Percentiles rank a stretch among this genome's conserved stretches.
Conservation (phyloP, 2,329 filamentous ascomycete species). For the Penicillium sp. region DNA sequence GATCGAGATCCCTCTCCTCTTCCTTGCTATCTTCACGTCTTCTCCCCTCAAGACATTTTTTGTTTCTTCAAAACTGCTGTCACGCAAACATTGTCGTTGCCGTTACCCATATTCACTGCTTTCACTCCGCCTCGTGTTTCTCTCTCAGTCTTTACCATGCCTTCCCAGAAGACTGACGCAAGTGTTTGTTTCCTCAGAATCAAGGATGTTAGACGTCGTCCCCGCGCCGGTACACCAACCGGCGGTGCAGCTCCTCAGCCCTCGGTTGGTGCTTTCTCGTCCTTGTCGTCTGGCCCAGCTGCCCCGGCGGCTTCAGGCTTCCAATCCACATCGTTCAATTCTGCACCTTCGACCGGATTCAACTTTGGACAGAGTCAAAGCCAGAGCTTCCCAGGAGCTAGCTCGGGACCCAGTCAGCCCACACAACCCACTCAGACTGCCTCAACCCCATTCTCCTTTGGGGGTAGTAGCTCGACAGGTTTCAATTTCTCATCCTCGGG, state of each 20-base stretch:
- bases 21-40: not conserved
- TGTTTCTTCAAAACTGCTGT: not conserved
- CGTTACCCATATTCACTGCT: not conserved
- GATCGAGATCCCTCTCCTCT: not conserved
- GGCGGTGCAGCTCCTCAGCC: conserved; percentile 7
- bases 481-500: conserved; percentile 15
- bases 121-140: not conserved
- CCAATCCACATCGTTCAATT: conserved; percentile 1
- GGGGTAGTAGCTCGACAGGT: conserved; percentile 9
- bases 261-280: conserved; percentile 10
- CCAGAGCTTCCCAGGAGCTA: conserved; percentile 24
- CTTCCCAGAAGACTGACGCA: not conserved
- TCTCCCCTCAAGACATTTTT: not conserved
- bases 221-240: conserved; percentile 16
- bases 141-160: not conserved
- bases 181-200: conserved; percentile 21
- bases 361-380: conserved; percentile 21
- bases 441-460: conserved; percentile 20
- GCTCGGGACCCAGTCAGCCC: conserved; percentile 7
- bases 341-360: conserved; percentile 15
- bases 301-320: conserved; percentile 5
- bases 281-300: conserved; percentile 9
- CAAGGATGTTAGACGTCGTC: conserved; percentile 25
- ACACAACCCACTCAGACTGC: conserved; percentile 11
- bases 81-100: not conserved